These are phyloP conservation scores for Cerrena zonata DNA, from an alignment of 1,284 basidiomycete species.

Conservation along the genomic window DNA sequence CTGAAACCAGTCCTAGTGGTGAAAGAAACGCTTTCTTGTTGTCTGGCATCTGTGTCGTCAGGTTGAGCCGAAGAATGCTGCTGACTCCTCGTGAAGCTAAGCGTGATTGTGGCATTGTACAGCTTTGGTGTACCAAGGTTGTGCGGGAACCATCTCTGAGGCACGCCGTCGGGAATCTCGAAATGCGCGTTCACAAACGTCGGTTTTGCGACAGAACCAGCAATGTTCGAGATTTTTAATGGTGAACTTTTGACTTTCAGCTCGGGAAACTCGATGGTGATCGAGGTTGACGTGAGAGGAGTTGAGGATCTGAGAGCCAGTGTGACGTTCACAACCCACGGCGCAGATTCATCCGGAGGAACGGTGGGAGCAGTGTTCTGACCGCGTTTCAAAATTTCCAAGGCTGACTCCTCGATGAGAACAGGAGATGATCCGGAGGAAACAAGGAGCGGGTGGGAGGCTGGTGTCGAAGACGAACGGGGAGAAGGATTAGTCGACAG, in stretches of 20 bases:
- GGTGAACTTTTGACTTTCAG: conserved; percentile 18
- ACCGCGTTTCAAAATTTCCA: conserved; percentile 51
- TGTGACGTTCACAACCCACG: conserved; percentile 53
- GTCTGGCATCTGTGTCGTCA: background rate
- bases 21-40: conserved; percentile 20
- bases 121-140: conserved; percentile 50
- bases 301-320: conserved; percentile 43
- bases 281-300: conserved; percentile 28
- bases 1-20: conserved; percentile 51
- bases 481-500: conserved; percentile 10
- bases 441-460: conserved; percentile 20
- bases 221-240: background rate
- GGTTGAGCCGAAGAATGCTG: conserved; percentile 1
- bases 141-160: conserved; percentile 50
- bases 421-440: conserved; percentile 26
- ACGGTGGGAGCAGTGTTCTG: conserved; percentile 33
- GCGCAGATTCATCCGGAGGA: conserved; percentile 38
- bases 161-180: conserved; percentile 40
- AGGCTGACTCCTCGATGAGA: conserved; percentile 47
- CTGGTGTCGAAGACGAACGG: conserved; percentile 1
- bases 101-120: conserved; percentile 43
- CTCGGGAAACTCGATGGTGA: conserved; percentile 44
- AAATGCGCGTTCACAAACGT: conserved; percentile 41
- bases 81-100: conserved; percentile 17
- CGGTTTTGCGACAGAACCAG: conserved; percentile 15